Base-by-base conservation (phyloP, 83 land plant genomes). In the Picea engelmannii region DNA sequence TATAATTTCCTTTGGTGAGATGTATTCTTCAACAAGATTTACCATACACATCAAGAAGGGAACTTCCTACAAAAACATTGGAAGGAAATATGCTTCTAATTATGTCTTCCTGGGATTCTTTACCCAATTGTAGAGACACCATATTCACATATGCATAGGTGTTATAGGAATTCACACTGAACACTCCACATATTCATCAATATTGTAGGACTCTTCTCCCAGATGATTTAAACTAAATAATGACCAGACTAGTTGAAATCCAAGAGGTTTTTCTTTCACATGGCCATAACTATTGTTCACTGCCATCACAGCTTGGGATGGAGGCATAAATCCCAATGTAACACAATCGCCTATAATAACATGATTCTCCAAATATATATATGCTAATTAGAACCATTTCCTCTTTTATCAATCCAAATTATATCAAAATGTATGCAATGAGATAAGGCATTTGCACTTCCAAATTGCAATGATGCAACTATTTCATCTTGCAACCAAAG, bases 271-370 rank as follows among this genome's bases (percentile, higher is more conserved):
- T 94, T 95, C 10, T 78, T 94, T 86, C 16, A 95, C 94, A 76
- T 93, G 92, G 23, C 90, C 93, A 85, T 93, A 94, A 60, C 86
- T 84, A 76, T 94, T 96, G 82, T 89, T 91, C 9, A 98, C 89
- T 52, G 97, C 95, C 85, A 96, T 81, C 24, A 98, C 97, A 66
- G 92, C 94, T 60, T 98, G 98, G 17, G 99, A 88, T 59, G 99
- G 99, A 71, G 99, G 97, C 68, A 86, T 86, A 15, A 92, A 88
- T 84, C 96, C 90, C 49, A 96, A 94, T 58, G 96, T 95, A 64
- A 94, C 89, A 84, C 95, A 97, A 85, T 95, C 96, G 79, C 98
- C 93, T 81, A 95, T 66, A 77, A 97, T 91, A 77, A 88, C 94
- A 90, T 94, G 94, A 23, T 95, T 78, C 99, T 89, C 99, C 98